Evolutionary conservation across 2,329 filamentous ascomycete species (phyloP).

Genomic region (Sporothrix protearum): DNA sequence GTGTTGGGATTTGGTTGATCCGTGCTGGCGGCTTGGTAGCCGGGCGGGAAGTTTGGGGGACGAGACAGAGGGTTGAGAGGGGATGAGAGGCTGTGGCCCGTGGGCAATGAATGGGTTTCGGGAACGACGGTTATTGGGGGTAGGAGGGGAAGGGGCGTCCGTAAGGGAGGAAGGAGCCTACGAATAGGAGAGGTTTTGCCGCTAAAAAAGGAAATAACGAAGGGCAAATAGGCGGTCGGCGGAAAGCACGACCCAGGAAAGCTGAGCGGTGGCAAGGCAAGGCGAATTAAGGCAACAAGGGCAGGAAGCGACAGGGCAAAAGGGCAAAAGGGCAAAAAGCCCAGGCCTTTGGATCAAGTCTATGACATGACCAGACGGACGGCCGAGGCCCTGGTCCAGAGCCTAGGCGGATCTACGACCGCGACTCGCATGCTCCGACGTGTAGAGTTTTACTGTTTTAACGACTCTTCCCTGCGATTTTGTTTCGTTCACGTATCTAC

Average conservation of each 20-base stretch:
- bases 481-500: background rate
- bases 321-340: background rate
- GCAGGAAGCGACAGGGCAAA: background rate
- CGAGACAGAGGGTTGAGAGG: background rate
- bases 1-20: conserved; percentile 13
- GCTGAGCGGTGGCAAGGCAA: conserved; percentile 20
- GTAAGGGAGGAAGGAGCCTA: conserved; percentile 4
- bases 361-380: background rate
- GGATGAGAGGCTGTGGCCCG: background rate
- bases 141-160: conserved; percentile 11
- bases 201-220: conserved; percentile 1
- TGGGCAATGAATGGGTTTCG: too few species aligned
- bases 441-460: background rate
- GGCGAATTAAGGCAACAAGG: conserved; percentile 4
- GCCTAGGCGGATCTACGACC: background rate
- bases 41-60: background rate
- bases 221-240: conserved; percentile 8
- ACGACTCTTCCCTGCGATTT: background rate
- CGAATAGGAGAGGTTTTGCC: conserved; percentile 10
- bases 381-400: conserved; percentile 6
- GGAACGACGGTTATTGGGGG: conserved; percentile 17
- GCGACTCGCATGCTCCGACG: background rate
- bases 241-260: conserved; percentile 16
- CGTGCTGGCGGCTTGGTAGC: background rate
- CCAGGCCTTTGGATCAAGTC: background rate